A percentile compares a stretch with the other conserved stretches of the same genome.
These are phyloP conservation scores for Yamadazyma sp. DNA, from an alignment of 1,139 yeast species.

Conservation along the genomic window DNA sequence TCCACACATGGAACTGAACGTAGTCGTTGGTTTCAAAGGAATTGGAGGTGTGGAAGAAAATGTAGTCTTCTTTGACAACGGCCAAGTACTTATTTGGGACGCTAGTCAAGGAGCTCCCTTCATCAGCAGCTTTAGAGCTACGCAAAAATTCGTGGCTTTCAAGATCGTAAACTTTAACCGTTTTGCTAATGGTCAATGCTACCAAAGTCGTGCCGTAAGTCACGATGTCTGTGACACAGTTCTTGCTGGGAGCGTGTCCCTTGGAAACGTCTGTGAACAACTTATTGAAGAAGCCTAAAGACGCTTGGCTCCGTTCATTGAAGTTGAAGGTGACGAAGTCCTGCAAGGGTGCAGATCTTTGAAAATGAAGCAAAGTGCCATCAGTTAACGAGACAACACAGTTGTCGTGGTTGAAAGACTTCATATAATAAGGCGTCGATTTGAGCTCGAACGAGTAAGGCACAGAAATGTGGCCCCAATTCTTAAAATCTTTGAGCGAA, in stretches of 20 bases:
- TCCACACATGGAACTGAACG: conserved; percentile 25
- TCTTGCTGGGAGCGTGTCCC: conserved; percentile 29
- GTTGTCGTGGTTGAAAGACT: conserved; percentile 42
- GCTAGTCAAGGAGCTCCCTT: conserved; percentile 22
- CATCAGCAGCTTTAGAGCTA: conserved; percentile 6
- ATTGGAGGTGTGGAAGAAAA: conserved; percentile 14
- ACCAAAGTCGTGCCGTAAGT: conserved; percentile 16
- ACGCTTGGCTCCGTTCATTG: conserved; percentile 49
- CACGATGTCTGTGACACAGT: conserved; percentile 33
- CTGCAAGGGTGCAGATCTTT: conserved; percentile 32
- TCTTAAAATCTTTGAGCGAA: conserved; percentile 27
- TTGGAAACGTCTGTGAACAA: conserved; percentile 20
- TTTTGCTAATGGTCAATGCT: conserved; percentile 47
- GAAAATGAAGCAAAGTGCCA: conserved; percentile 65
- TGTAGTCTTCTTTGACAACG: conserved; percentile 12
- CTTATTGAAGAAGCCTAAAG: conserved; percentile 37
- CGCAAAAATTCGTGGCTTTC: conserved; percentile 24
- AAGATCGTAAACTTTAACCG: conserved; percentile 59
- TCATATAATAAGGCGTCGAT: conserved; percentile 53
- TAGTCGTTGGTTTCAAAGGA: conserved; percentile 15
- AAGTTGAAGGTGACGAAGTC: conserved; percentile 54
- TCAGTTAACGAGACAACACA: conserved; percentile 63
- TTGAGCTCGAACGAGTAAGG: conserved; percentile 78
- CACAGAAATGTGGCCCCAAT: conserved; percentile 65
- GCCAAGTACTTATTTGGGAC: conserved; percentile 35